Base-by-base conservation (phyloP, 2,329 filamentous ascomycete genomes). In the Apiospora phragmitis region DNA sequence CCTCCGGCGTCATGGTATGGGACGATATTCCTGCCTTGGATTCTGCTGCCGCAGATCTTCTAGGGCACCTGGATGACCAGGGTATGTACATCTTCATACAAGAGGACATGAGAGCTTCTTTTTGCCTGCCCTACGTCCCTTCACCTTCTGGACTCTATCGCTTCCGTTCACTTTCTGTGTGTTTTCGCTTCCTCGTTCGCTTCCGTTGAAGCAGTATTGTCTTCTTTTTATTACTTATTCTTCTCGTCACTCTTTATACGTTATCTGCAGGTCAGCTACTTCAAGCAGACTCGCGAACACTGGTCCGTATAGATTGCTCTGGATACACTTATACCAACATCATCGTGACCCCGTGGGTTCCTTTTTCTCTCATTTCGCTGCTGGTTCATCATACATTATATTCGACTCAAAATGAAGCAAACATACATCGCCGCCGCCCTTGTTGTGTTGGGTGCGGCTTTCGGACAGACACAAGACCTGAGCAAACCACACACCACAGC, bases 211-310 rank as follows among this genome's bases (percentile, higher is more conserved):
- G 49, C 35, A 38, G 55, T 70, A 45, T 35, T 45, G 59, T 66
- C 65, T 35, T 67, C 68, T 43, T 49, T 69, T 71, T 45, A 32
- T 67, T 67, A 43, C n/a, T 43, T 59, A 38, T 68, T 47, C 29
- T 62, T 71, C 67, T 38, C 21, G 45, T 69, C 68, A 65, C 55
- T 70, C 68, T 21, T 70, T 71, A 41, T n/a, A 55, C 43, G n/a
- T 26, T 55, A 65, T 67, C 51, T 68, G 68, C 68, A 43, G 70
- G 70, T 68, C 70, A 71, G 68, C 68, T 69, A 69, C 70, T 69
- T 62, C 47, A 65, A 62, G 49, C 45, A 71, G 70, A 32, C 55
- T 62, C 21, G 38, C 55, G 4, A 47, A 62, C n/a, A 24, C 42
- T 7, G 26, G 21, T 62, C 47, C 45, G 65, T 68, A 47, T 45